Base-by-base conservation (phyloP, 768 basidiomycete genomes). In the Termitomyces sp. region DNA sequence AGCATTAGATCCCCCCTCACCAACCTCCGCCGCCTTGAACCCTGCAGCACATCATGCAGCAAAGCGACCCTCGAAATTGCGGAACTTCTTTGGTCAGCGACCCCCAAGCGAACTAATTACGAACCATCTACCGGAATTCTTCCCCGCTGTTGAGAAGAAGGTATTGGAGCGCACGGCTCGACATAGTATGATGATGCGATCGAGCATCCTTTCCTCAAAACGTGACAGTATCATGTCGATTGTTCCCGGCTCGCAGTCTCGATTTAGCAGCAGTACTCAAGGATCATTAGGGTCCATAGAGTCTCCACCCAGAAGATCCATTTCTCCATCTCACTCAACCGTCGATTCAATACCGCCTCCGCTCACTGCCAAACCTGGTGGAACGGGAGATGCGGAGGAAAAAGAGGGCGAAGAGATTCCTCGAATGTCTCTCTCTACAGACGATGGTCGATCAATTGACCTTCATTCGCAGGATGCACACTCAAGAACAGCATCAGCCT, bases 31-130 rank as follows among this genome's bases (percentile, higher is more conserved):
- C 8, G 63, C 59, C 30, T 59, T 68, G n/a, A 75, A 57, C 62
- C 73, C 74, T 42, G 65, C 73, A n/a, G 69, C 66, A 58, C 73
- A 70, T 37, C 74, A 73, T 56, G 71, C 60, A 34, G 62, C 71
- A 44, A 83, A 83, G 64, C 75, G 79, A 9, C 83, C 87, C 4
- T 82, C 83, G 22, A 95, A 93, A 67, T 70, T 95, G 47, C 91
- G 91, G 72, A 95, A 94, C 78, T 99, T 98, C 79, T 96, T 98
- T 65, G 97, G 96, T 16, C 97, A 98, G 67, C 90, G 97, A 40
- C 97, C 97, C 0, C 95, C 97, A 0, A 93, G 91, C 74, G 97
- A 98, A 72, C 85, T 98, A 61, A 98, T 98, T 76, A 92, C 95
- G 26, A 96, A 80, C 7, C 95, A 98, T 68, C 73, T 98, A 51